These are phyloP conservation scores for Lactarius hatsudake DNA, from an alignment of 768 basidiomycete species.

Conservation along the genomic window DNA sequence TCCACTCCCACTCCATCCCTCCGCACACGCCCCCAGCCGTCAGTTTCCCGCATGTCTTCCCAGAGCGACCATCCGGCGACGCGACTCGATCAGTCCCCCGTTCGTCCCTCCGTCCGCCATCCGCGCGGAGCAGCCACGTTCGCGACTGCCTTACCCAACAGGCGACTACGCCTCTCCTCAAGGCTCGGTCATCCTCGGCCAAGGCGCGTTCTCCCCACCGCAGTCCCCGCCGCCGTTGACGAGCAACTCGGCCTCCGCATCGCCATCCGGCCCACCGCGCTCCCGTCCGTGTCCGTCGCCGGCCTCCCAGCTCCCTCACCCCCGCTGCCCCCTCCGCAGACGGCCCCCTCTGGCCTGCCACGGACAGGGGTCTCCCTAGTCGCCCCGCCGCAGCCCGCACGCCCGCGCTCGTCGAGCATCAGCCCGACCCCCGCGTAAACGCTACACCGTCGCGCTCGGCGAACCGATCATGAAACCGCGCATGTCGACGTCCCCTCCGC, in stretches of 20 bases:
- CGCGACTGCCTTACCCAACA: conserved; percentile 75
- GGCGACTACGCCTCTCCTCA: conserved; percentile 78
- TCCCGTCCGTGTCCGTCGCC: conserved; percentile 47
- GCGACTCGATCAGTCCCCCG: conserved; percentile 58
- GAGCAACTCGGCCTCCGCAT: conserved; percentile 30
- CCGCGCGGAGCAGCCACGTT: conserved; percentile 39
- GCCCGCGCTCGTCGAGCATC: conserved; percentile 53
- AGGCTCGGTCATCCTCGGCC: conserved; percentile 37
- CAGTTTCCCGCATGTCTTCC: conserved; percentile 18
- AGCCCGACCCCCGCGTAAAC: conserved; percentile 69
- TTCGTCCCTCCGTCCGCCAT: conserved; percentile 47
- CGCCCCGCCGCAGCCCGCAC: conserved; percentile 40
- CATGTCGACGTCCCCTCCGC: conserved; percentile 27
- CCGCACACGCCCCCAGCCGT: conserved; percentile 35
- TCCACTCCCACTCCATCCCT: conserved; percentile 32
- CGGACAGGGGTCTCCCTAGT: background rate
- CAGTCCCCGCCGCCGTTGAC: conserved; percentile 47
- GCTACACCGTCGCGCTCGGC: conserved; percentile 84
- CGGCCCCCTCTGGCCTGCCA: conserved; percentile 19
- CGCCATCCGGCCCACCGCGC: conserved; percentile 2
- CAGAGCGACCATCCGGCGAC: conserved; percentile 36
- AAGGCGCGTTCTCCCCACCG: conserved; percentile 51
- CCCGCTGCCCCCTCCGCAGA: conserved; percentile 21
- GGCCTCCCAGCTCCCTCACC: conserved; percentile 38
- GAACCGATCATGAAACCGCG: conserved; percentile 53